Base-by-base conservation (phyloP, 2,329 filamentous ascomycete genomes). In the Dactylellina cionopaga region DNA sequence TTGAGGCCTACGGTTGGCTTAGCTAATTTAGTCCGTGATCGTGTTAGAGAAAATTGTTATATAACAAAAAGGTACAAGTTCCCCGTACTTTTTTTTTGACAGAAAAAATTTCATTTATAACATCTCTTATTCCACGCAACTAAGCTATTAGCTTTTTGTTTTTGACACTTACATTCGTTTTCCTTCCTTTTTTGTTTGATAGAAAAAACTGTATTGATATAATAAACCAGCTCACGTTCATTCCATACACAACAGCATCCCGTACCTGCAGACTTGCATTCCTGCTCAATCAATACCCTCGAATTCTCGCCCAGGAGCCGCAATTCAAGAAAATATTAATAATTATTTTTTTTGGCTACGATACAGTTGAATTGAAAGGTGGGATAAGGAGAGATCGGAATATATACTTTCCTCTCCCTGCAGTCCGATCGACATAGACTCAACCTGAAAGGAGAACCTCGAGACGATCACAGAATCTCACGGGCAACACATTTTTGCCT, bases 191-290 rank as follows among this genome's bases (percentile, higher is more conserved):
- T 39, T 22, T 41, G 15, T 27, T 47, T 47, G 25, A 1, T 52
- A 37, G 31, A 31, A 55, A n/a, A n/a, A n/a, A n/a, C n/a, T n/a
- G n/a, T n/a, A n/a, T n/a, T n/a, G n/a, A n/a, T n/a, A n/a, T n/a
- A n/a, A 54, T n/a, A 25, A 64, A 71, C 15, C 66, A 51, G 68
- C 68, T 72, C 68, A 64, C 41, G 49, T 59, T 59, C 47, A 55
- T 47, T 56, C 41, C 39, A 19, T 25, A 46, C 25, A 6, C 25
- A 3, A 15, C 37, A 44, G 44, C 44, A 68, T 49, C 51, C 39
- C 37, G 44, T 27, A 11, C 9, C 5, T 31, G 43, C 44, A 44
- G 31, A 27, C 19, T 46, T 41, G 19, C 49, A 59, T 71, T 63
- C 51, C 41, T 52, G 56, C 65, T 62, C 65, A 70, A 69, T 55